Conservation (phyloP, 345 rosid genomes). For the Alliaria petiolata region DNA sequence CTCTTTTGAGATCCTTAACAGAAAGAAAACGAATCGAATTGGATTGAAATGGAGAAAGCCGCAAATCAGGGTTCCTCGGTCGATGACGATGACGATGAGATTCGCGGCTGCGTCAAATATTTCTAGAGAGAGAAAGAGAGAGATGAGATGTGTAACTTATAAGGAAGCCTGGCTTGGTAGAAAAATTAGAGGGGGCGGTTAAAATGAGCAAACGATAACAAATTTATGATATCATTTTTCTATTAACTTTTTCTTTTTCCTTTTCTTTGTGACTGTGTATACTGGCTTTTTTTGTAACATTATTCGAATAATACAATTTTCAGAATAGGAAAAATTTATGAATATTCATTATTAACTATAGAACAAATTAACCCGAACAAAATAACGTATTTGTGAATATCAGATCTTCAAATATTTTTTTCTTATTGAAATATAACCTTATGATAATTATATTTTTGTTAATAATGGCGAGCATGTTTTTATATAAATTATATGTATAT, state of each 20-base stretch:
- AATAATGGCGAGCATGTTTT: not conserved
- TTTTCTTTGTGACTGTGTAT: not conserved
- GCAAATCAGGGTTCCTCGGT: conserved; percentile 23
- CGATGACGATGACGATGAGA: conserved; percentile 43
- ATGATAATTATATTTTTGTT: not conserved
- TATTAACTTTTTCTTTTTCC: not conserved
- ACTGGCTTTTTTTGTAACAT: not conserved
- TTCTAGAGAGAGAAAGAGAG: conserved; percentile 19
- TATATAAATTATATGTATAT: not conserved
- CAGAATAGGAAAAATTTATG: not conserved
- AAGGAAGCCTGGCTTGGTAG: conserved; percentile 11
- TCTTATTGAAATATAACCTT: too few relatives aligned
- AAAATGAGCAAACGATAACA: conserved; percentile 4
- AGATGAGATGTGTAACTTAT: conserved; percentile 18
- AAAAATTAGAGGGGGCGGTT: conserved; percentile 6
- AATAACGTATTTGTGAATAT: too few relatives aligned
- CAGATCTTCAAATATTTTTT: too few relatives aligned
- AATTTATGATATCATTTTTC: not conserved
- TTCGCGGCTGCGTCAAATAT: conserved; percentile 35
- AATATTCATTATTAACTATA: too few relatives aligned
- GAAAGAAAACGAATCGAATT: conserved; percentile 19
- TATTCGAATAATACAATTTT: not conserved
- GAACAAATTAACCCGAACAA: too few relatives aligned
- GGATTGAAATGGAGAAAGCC: conserved; percentile 18
- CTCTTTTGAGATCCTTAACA: not conserved